Evolutionary conservation across 345 rosid genomes (phyloP), one percentile per base, ranked within the genome.

Genomic region (Populus davidiana): DNA sequence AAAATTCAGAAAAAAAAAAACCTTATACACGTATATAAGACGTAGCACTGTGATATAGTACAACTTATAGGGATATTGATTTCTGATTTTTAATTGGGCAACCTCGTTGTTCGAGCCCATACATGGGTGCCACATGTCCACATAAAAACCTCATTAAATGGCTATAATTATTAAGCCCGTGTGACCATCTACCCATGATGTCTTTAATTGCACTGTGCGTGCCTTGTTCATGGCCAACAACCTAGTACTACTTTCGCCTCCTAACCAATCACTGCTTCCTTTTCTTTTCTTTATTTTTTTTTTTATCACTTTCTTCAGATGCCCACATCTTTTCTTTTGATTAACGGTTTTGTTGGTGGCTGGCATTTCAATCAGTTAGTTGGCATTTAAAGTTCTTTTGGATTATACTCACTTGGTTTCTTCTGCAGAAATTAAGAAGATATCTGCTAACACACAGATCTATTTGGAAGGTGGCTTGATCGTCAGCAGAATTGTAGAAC

Each of bases 211-310:
- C 5, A 36, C 38, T 14, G 8, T 29, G 54, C 8, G 3, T 87
- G 86, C 77, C 83, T 67, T 76, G 18, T 61, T 78, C 36, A 71
- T 84, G 88, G 86, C 89, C 81, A 80, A 82, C 89, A 89, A 87
- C 92, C 90, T 89, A 84, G 92, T 84, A 89, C 88, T 72, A 75
- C 85, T 54, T 68, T 70, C 50, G 13, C 77, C 69, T 54, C 70
- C 74, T 20, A 33, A 43, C 78, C 81, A 54, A 11, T 39, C 56
- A 17, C 47, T 70, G 35, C 23, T 35, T 71, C 39, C 6, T 63
- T 39, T 12, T 18, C 10, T 10, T 36, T 18, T 72, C 50, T 39
- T 59, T 31, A 7, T 70, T 52, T 10, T 33, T 43, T 3, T 13
- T 3, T 72, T n/a, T 17, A 2, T 13, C 69, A 66, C 38, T 38